Percentiles rank a stretch among this genome's conserved stretches.
These are phyloP conservation scores for Penicillium sp. DNA, from an alignment of 2,329 filamentous ascomycete species.

Conservation along the genomic window DNA sequence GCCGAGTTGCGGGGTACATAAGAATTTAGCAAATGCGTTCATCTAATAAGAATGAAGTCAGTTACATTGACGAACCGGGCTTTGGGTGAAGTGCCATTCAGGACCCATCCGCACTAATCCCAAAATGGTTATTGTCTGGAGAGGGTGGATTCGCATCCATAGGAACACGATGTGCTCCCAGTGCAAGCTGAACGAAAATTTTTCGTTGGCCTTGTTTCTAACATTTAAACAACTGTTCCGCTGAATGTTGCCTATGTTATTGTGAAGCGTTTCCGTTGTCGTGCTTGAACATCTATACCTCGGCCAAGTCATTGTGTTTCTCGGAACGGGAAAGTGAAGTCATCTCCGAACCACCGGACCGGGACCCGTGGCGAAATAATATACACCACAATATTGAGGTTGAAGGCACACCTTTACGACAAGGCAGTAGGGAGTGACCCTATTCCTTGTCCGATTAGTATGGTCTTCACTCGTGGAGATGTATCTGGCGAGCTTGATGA, in stretches of 20 bases:
- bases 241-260: not conserved
- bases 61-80: slow-evolving; percentile 16
- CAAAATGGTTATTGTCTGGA: slow-evolving; percentile 22
- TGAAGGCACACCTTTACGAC: not conserved
- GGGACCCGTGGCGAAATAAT: not conserved
- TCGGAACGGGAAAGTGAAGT: slow-evolving; percentile 13
- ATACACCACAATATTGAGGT: not conserved
- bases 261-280: not conserved
- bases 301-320: slow-evolving; percentile 5
- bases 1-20: slow-evolving; percentile 8
- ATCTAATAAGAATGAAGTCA: slow-evolving; percentile 8
- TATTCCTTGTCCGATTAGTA: not conserved
- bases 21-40: slow-evolving; percentile 18
- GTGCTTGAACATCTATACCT: slow-evolving; percentile 1
- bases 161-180: not conserved
- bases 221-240: not conserved
- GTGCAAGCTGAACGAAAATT: slow-evolving; percentile 1
- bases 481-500: slow-evolving; percentile 20
- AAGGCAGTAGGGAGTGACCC: not conserved
- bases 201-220: not conserved
- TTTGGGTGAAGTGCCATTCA: not conserved
- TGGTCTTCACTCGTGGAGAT: slow-evolving; percentile 25
- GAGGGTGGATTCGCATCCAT: slow-evolving; percentile 8
- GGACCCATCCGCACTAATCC: slow-evolving; percentile 19
- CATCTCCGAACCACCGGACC: slow-evolving; percentile 8